Evolutionary conservation across 1,139 yeast genomes (phyloP), one percentile per base, ranked within the genome.

Genomic region (Eremothecium sinecaudum): DNA sequence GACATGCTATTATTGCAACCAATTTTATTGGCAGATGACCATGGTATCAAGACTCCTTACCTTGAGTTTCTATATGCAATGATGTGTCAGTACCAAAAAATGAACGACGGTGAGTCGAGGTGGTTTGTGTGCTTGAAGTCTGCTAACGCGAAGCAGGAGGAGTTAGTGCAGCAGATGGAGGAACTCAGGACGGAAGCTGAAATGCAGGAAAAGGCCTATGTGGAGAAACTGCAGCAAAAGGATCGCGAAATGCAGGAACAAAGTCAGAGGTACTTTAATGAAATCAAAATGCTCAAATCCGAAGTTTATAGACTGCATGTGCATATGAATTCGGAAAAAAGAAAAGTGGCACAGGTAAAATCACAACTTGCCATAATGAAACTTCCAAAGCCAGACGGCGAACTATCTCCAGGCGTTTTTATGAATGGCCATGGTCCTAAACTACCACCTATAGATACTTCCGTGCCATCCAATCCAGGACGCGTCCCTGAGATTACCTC

Each of bases 1-100:
- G 96, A 86, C 58, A 66, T 84, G 51, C 63, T 84, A 32, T 62
- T 86, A 38, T 66, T 86, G 41, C 93, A 84, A 54, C 94, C 95
- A 3, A 86, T 86, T 39, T 64, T 86, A 37, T 63, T 84, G 39
- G 94, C 92, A 12, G 95, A 84, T 59, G 94, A 84, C 55, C 72
- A 73, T 51, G 78, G 81, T 30, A 76, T 84, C 36, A 78, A 82
- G 53, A 82, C 95, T 1, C 95, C 96, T 3, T 86, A 86, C 54
- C 67, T 86, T 57, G 96, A 86, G 59, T 82, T 83, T 49, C 63
- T 83, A 39, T 86, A 83, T 55, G 84, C 94, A 2, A 71, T 79
- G 39, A 64, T 82, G 66, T 76, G 83, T 45, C 93, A 81, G 53
- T 69, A 67, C 38, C 67, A 67, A 37, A 72, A 68, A 43, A 56